These are phyloP conservation scores for Candida pseudoviswanathii DNA, from an alignment of 1,139 yeast genomes.

Conservation along the genomic window DNA sequence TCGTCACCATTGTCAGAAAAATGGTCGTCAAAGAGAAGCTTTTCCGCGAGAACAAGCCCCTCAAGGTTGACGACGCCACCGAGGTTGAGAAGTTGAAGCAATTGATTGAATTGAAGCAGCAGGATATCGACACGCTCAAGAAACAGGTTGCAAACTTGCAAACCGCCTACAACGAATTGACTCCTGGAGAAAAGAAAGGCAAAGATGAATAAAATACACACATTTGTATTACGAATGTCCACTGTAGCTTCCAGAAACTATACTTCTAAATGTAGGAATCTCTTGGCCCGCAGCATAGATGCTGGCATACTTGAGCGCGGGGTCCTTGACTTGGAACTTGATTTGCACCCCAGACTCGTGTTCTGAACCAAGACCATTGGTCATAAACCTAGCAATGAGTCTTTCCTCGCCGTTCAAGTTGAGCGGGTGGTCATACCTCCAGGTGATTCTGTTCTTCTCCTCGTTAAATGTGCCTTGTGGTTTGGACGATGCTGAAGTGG, in stretches of 20 bases:
- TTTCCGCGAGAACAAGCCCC: slow-evolving; percentile 29
- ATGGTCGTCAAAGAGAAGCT: slow-evolving; percentile 58
- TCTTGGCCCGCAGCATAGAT: slow-evolving; percentile 23
- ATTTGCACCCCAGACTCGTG: slow-evolving; percentile 71
- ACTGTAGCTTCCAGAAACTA: slow-evolving; percentile 40
- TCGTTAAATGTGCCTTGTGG: slow-evolving; percentile 89
- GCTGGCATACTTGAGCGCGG: slow-evolving; percentile 26
- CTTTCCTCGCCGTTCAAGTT: slow-evolving; percentile 53
- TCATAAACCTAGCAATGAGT: slow-evolving; percentile 71
- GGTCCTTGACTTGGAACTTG: slow-evolving; percentile 50
- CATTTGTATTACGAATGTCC: slow-evolving; percentile 23
- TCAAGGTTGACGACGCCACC: slow-evolving; percentile 23
- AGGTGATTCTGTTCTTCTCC: slow-evolving; percentile 81
- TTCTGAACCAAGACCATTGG: slow-evolving; percentile 62
- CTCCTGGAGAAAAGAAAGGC: slow-evolving; percentile 14
- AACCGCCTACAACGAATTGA: slow-evolving; percentile 51
- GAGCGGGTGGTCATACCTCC: slow-evolving; percentile 66
- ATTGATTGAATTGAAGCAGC: slow-evolving; percentile 46
- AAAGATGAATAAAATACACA: slow-evolving; percentile 11
- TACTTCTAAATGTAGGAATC: slow-evolving; percentile 35
- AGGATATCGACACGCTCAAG: slow-evolving; percentile 52
- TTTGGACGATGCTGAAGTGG: slow-evolving; percentile 77
- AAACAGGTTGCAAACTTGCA: slow-evolving; percentile 59
- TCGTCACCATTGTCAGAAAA: slow-evolving; percentile 56
- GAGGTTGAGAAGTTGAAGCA: slow-evolving; percentile 43